These are phyloP conservation scores for Leccinum broughii DNA, from an alignment of 768 basidiomycete genomes.

Conservation along the genomic window DNA sequence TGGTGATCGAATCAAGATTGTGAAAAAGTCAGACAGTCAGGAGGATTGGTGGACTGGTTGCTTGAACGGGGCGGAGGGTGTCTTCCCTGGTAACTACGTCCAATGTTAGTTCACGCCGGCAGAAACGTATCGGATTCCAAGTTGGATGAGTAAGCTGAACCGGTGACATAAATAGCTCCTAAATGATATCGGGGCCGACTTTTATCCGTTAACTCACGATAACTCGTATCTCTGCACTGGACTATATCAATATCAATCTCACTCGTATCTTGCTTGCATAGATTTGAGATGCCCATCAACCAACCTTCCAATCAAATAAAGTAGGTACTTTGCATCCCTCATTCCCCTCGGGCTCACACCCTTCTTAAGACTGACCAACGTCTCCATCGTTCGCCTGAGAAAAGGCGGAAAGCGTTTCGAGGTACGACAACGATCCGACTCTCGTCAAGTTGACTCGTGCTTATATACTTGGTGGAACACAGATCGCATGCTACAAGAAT, in stretches of 20 bases:
- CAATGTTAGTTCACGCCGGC: slow-evolving; percentile 18
- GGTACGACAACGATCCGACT: slow-evolving; percentile 40
- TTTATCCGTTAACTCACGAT: neutral
- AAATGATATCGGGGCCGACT: slow-evolving; percentile 13
- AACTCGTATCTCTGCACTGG: neutral
- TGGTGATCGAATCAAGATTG: slow-evolving; percentile 89
- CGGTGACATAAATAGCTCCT: slow-evolving; percentile 17
- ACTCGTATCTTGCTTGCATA: neutral
- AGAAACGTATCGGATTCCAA: neutral
- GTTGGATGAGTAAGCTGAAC: neutral
- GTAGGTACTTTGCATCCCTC: slow-evolving; percentile 37
- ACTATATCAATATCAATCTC: neutral
- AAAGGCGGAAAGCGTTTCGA: slow-evolving; percentile 98
- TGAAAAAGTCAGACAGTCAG: slow-evolving; percentile 74
- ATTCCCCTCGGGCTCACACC: slow-evolving; percentile 3
- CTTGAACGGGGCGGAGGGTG: slow-evolving; percentile 78
- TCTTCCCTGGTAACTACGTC: slow-evolving; percentile 76
- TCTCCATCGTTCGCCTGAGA: slow-evolving; percentile 92
- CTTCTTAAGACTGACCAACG: slow-evolving; percentile 83
- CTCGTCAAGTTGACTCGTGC: neutral
- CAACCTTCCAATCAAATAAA: slow-evolving; percentile 93
- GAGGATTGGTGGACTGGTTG: slow-evolving; percentile 99
- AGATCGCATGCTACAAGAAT: slow-evolving; percentile 99
- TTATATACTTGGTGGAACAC: neutral
- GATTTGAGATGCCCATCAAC: slow-evolving; percentile 49